Base-by-base conservation (phyloP, 73 alveolate genomes). In the Paramecium tetraurelia region DNA sequence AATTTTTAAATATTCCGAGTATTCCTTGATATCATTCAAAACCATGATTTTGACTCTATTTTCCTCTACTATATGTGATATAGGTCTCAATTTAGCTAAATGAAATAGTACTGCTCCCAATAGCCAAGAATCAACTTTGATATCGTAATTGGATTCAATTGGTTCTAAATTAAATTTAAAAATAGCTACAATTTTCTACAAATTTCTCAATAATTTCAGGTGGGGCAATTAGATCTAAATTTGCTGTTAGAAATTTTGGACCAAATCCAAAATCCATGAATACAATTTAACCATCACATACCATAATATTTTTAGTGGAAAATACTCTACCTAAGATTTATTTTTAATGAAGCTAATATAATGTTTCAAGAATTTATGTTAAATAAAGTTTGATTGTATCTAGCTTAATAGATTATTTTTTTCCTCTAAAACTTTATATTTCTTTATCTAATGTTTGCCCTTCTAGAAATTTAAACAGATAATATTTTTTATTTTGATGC, bases 181-280 rank as follows among this genome's bases (percentile, higher is more conserved):
- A 4, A 53, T 53, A 18, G 1, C 18, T 53, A 53, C 31, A 2
- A 4, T 18, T 7, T 53, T 53, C 27, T 53, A 16, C 0, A n/a
- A 18, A 53, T 18, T 16, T 18, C 31, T 53, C 14, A 7, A 53
- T 20, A 8, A 63, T 63, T 63, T 63, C 84, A 5, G 84, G 84
- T 31, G 86, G 86, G n/a, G 14, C 36, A 12, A 16, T 10, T 9
- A 72, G 6, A 72, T 22, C 36, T 7, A 14, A 0, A 7, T 14
- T 72, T 36, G 16, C 2, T 0, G 3, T 36, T 18, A 18, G 0
- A 1, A 72, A 3, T 9, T 63, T 33, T 27, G 84, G 50, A 7
- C 84, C 84, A 63, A 14, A 72, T 3, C 86, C 86, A 72, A 72
- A 72, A 27, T 72, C 86, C 63, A 72, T 0, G 8, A 72, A 72